Evolutionary conservation across 495 filamentous ascomycete species (phyloP), one percentile per base, ranked within the genome.

Genomic region (Oidiodendron maius): DNA sequence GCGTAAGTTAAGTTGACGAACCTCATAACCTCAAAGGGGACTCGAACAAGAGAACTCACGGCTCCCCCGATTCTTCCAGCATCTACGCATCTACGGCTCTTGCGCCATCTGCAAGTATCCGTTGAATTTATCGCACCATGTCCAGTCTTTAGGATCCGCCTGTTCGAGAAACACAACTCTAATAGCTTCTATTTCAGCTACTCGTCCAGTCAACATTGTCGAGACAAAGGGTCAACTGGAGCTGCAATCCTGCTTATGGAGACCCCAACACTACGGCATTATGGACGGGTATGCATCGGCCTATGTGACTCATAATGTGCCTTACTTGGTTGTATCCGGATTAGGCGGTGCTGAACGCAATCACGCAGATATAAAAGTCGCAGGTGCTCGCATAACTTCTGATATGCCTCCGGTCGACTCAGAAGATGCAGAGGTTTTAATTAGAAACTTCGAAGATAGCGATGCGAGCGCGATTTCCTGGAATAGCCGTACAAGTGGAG

Each of bases 241-340:
- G 5, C 26, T 5, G 26, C 12, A 12, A 12, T 30, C 44, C 42
- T 50, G 54, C 49, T 46, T 53, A 56, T 57, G 53, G 57, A 60
- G 43, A 16, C 26, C 43, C 46, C 35, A 51, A 38, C 25, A 53
- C n/a, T n/a, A 50, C 23, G 53, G 32, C 52, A 49, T 50, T 22
- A 96, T 96, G 90, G 89, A 96, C 70, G 89, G 80, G 52, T 95
- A 93, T 67, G 87, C 89, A 32, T 62, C 73, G 55, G 81, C 83
- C 59, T 91, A 89, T 67, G 70, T 91, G 67, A 76, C 80, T 64
- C 89, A 90, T 66, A 89, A 88, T 61, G 70, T 88, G 49, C 90
- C 90, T 13, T 75, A 93, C 28, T 67, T 96, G 48, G 64, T 94
- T 17, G 72, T 93, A 22, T 88, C 86, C 18, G 90, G 90, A 5